Conservation (phyloP, 495 filamentous ascomycete genomes). For the Tuber aestivum region DNA sequence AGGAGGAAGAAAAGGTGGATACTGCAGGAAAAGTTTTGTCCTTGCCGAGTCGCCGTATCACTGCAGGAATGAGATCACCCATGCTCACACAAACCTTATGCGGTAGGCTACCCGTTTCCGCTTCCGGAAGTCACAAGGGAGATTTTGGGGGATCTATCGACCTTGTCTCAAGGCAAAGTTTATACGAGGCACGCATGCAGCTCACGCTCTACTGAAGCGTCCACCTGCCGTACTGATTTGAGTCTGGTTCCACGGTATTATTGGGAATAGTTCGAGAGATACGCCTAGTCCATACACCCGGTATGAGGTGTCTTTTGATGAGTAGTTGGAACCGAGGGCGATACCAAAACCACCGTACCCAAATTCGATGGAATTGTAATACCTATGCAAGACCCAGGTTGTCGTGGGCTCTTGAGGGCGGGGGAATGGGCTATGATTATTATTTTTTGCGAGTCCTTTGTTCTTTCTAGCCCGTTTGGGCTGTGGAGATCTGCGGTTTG, state of each 20-base stretch:
- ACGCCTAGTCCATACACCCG: not conserved
- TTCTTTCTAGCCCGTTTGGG: not conserved
- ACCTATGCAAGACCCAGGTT: not conserved
- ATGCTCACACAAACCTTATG: not conserved
- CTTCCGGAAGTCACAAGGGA: not conserved
- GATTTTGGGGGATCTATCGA: not conserved
- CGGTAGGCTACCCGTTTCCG: not conserved
- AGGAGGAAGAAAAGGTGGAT: not conserved
- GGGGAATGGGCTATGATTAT: not conserved
- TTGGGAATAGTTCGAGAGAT: not conserved
- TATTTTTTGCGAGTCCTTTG: not conserved
- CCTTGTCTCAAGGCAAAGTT: not conserved
- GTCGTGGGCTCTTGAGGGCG: not conserved
- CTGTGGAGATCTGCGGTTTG: not conserved
- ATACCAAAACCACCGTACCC: not conserved
- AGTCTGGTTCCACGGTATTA: not conserved
- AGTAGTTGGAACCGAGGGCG: not conserved
- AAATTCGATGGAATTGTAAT: not conserved
- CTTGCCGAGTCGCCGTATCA: not conserved
- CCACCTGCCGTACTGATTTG: not conserved
- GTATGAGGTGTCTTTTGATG: not conserved
- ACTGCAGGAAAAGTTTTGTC: not conserved
- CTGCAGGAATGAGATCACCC: constrained; percentile 1
- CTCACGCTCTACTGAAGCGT: not conserved
- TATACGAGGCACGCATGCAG: not conserved